Conservation (phyloP, 2,329 filamentous ascomycete species). For the Blumeriella jaapii region DNA sequence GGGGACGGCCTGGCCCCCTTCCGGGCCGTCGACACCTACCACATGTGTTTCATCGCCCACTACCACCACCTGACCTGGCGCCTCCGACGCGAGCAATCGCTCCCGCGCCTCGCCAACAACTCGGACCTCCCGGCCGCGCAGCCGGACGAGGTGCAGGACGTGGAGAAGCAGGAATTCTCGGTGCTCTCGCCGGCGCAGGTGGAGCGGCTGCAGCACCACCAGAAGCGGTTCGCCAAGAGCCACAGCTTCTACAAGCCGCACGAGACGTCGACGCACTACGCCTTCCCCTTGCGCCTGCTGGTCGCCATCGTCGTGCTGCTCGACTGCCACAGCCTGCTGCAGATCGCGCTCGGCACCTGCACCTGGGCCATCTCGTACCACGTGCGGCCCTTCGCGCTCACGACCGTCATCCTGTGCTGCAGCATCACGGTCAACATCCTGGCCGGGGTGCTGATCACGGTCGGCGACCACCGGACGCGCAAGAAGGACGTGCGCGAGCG, state of each 20-base stretch:
- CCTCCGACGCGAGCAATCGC: constrained; percentile 41
- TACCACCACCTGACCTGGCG: constrained; percentile 53
- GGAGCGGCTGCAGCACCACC: constrained; percentile 60
- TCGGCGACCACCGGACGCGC: constrained; percentile 64
- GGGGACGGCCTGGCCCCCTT: constrained; percentile 65
- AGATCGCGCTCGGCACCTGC: constrained; percentile 65
- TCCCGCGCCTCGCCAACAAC: constrained; percentile 46
- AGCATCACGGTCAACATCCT: constrained; percentile 69
- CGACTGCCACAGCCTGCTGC: constrained; percentile 68
- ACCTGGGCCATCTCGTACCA: constrained; percentile 72
- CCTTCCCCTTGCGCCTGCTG: constrained; percentile 64
- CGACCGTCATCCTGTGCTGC: constrained; percentile 69
- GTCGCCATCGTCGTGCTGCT: constrained; percentile 68
- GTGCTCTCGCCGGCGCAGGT: constrained; percentile 58
- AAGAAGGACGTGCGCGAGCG: constrained; percentile 79
- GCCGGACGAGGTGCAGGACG: constrained; percentile 22
- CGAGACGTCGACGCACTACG: constrained; percentile 70
- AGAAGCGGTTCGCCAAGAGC: constrained; percentile 67
- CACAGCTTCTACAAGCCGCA: constrained; percentile 87
- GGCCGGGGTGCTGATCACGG: constrained; percentile 63
- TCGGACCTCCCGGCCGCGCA: constrained; percentile 44
- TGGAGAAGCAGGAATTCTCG: constrained; percentile 36
- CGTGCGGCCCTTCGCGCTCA: constrained; percentile 57
- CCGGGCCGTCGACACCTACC: constrained; percentile 71
- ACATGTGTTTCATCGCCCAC: constrained; percentile 56